Evolutionary conservation across 2,329 filamentous ascomycete genomes (phyloP).

Genomic region (Phaeosphaeria sp.): DNA sequence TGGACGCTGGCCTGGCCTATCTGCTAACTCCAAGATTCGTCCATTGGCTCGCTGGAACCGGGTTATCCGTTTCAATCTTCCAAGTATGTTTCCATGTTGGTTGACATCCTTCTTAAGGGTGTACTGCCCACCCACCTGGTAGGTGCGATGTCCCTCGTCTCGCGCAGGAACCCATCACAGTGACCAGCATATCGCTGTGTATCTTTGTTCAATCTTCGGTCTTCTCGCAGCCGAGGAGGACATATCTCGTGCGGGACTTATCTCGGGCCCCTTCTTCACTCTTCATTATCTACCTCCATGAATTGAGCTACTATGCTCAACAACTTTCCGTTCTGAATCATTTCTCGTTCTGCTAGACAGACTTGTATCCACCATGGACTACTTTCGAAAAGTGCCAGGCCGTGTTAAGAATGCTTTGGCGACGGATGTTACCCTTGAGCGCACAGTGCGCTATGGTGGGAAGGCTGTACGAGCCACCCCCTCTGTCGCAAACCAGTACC

Average conservation of each 20-base stretch:
- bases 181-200: constrained; percentile 4
- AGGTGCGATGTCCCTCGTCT: constrained; percentile 15
- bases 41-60: constrained; percentile 10
- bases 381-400: constrained; percentile 21
- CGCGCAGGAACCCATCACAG: neutral
- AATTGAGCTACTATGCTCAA: neutral
- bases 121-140: constrained; percentile 20
- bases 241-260: constrained; percentile 5
- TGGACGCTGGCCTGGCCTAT: constrained; percentile 8
- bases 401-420: constrained; percentile 25
- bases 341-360: constrained; percentile 1
- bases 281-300: constrained; percentile 3
- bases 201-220: constrained; percentile 1
- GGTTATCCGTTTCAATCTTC: constrained; percentile 7
- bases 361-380: constrained; percentile 27
- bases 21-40: constrained; percentile 1
- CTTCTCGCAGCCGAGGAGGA: neutral
- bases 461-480: constrained; percentile 54
- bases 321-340: constrained; percentile 1
- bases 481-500: constrained; percentile 62
- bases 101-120: constrained; percentile 15
- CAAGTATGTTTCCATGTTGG: constrained; percentile 21
- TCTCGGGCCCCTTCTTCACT: constrained; percentile 1
- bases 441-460: constrained; percentile 35
- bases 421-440: constrained; percentile 38